Evolutionary conservation across 768 basidiomycete species (phyloP).

Genomic region (Chiua virens): DNA sequence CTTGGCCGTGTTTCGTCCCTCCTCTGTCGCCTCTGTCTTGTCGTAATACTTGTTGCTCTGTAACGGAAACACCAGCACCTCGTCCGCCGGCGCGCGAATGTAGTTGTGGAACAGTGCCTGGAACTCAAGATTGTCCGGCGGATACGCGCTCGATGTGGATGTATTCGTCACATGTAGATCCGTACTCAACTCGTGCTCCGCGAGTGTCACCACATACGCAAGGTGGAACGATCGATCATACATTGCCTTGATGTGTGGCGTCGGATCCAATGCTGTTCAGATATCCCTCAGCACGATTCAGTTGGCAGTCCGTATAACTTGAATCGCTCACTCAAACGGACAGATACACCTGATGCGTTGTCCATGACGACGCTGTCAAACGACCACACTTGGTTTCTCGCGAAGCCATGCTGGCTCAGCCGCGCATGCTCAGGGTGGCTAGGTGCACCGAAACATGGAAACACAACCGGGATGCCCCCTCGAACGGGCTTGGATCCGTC

Average conservation of each 20-base stretch:
- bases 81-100: slow-evolving; percentile 60
- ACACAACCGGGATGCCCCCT: slow-evolving; percentile 62
- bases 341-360: slow-evolving; percentile 68
- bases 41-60: slow-evolving; percentile 70
- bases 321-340: slow-evolving; percentile 64
- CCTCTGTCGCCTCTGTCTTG: slow-evolving; percentile 67
- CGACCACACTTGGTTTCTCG: slow-evolving; percentile 73
- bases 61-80: slow-evolving; percentile 64
- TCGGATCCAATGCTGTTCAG: slow-evolving; percentile 60
- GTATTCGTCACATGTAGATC: slow-evolving; percentile 81
- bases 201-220: slow-evolving; percentile 78
- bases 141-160: slow-evolving; percentile 39
- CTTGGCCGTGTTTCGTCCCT: slow-evolving; percentile 49
- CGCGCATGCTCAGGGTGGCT: slow-evolving; percentile 67
- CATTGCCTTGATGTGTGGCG: slow-evolving; percentile 50
- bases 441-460: slow-evolving; percentile 89
- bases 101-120: slow-evolving; percentile 95
- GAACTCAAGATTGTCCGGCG: slow-evolving; percentile 64
- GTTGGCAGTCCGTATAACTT: not conserved
- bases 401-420: slow-evolving; percentile 90
- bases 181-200: slow-evolving; percentile 70
- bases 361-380: slow-evolving; percentile 65
- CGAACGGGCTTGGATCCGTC: slow-evolving; percentile 81
- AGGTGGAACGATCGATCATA: slow-evolving; percentile 73
- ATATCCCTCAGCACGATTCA: slow-evolving; percentile 5